A percentile compares a stretch with the other conserved stretches of the same genome.
Evolutionary conservation across 768 basidiomycete genomes (phyloP).

Genomic region (Amanita fuliginea): DNA sequence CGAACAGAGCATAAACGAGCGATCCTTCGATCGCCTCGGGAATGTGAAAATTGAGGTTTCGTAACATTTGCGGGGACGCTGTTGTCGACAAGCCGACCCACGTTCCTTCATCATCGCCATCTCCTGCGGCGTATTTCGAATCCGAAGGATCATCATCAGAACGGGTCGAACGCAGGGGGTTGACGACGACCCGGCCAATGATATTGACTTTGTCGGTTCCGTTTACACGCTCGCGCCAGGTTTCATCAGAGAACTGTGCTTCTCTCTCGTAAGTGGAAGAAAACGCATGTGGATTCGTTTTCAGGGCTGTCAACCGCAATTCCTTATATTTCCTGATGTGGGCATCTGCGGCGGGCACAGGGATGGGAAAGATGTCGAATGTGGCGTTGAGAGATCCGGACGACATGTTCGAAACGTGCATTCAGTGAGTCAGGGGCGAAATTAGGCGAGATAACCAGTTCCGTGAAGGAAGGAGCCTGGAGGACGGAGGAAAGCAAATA

Average conservation of each 20-base stretch:
- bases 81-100: constrained; percentile 7
- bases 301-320: constrained; percentile 18
- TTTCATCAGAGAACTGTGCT: constrained; percentile 11
- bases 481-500: neutral
- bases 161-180: constrained; percentile 2
- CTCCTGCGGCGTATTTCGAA: neutral
- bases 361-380: constrained; percentile 11
- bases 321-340: constrained; percentile 12
- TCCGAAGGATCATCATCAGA: constrained; percentile 4
- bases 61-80: constrained; percentile 4
- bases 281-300: constrained; percentile 18
- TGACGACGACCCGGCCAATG: constrained; percentile 1
- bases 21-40: constrained; percentile 2
- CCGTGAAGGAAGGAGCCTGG: neutral
- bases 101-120: constrained; percentile 1
- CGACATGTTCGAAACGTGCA: neutral
- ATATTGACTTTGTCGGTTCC: constrained; percentile 13
- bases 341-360: constrained; percentile 11
- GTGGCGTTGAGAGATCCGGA: neutral
- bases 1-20: constrained; percentile 8
- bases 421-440: neutral
- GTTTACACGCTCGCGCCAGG: constrained; percentile 17
- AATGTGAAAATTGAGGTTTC: neutral
- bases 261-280: constrained; percentile 17
- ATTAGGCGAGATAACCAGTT: neutral